phyloP scores from a whole-genome alignment of 345 rosid species.

The Bruguiera parviflora region DNA sequence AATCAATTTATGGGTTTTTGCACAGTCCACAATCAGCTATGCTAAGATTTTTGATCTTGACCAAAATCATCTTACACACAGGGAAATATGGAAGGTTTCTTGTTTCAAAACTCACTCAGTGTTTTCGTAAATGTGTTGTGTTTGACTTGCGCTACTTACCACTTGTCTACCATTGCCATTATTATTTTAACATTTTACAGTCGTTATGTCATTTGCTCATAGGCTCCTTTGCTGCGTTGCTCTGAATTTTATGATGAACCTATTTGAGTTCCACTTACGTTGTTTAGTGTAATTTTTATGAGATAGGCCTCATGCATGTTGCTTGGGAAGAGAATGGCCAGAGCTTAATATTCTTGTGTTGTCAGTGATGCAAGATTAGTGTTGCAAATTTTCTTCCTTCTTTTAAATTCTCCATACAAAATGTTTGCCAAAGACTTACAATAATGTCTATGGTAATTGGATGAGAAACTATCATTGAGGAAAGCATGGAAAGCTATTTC shows the following conservation, averaged over 20 bases:
- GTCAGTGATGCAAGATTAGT: too few relatives aligned
- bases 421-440: background rate
- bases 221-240: too few relatives aligned
- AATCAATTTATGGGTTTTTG: constrained; percentile 79
- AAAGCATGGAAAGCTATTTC: background rate
- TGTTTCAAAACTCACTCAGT: background rate
- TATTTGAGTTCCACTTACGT: background rate
- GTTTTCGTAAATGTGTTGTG: background rate
- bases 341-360: too few relatives aligned
- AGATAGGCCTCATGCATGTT: constrained; percentile 1
- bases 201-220: too few relatives aligned
- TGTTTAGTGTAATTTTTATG: background rate
- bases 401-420: too few relatives aligned
- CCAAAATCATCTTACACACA: constrained; percentile 83
- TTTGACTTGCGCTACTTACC: too few relatives aligned
- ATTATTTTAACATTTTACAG: too few relatives aligned
- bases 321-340: background rate
- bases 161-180: too few relatives aligned
- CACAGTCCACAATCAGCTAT: constrained; percentile 74
- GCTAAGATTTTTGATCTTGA: constrained; percentile 75
- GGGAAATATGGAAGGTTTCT: constrained; percentile 94
- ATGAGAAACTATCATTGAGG: background rate
- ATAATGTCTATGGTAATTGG: background rate
- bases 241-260: too few relatives aligned
- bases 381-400: too few relatives aligned